A percentile compares a stretch with the other conserved stretches of the same genome.
Conservation (phyloP, 495 filamentous ascomycete genomes). For the Podospora appendiculata region DNA sequence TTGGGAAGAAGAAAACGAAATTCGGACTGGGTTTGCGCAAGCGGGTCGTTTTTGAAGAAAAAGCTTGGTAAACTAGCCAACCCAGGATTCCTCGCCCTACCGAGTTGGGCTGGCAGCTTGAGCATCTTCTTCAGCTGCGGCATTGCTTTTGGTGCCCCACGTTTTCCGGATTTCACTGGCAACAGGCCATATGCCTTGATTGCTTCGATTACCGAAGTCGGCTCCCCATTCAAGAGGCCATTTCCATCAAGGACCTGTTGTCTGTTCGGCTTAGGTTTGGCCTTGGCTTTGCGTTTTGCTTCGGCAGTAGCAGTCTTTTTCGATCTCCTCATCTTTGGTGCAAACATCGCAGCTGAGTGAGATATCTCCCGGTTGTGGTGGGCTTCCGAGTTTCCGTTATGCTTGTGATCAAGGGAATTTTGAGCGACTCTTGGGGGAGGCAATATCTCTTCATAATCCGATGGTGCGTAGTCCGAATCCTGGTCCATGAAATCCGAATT, state of each 20-base stretch:
- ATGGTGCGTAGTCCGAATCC: no score
- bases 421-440: no score
- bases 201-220: conserved; percentile 19
- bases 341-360: no score
- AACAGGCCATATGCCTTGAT: conserved; percentile 22
- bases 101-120: conserved; percentile 16
- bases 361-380: no score
- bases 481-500: no score
- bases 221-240: conserved; percentile 1
- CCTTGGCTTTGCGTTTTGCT: not conserved
- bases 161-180: conserved; percentile 13
- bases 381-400: no score
- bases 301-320: not conserved
- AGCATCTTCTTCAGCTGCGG: conserved; percentile 1
- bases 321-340: not conserved
- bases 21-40: not conserved
- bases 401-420: no score
- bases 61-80: conserved; percentile 18
- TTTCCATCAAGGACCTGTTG: not conserved
- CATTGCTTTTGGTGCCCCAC: not conserved
- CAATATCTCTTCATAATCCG: no score
- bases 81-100: conserved; percentile 21
- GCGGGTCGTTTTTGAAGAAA: conserved; percentile 7
- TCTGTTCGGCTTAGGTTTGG: not conserved
- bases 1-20: conserved; percentile 21